Base-by-base conservation (phyloP, 148 eudicot species). In the Rhododendron molle region DNA sequence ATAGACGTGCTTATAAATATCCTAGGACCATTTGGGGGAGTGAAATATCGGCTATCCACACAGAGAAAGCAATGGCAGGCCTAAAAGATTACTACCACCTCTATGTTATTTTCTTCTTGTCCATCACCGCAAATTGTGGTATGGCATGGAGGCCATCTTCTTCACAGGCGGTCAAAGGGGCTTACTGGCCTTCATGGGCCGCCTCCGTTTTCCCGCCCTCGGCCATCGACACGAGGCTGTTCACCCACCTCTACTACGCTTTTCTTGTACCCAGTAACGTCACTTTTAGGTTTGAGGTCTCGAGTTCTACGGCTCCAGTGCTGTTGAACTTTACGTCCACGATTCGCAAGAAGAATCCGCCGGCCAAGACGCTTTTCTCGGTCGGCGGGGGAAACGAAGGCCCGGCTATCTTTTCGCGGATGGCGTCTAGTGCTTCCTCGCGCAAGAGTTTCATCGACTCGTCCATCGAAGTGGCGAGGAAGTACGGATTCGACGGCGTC, bases 171-270 rank as follows among this genome's bases (percentile, higher is more conserved):
- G 62, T 90, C 80, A 90, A 90, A 82, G 92, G 92, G 2, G 89
- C 84, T 47, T 92, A 92, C 26, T 92, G 88, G 85, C 91, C 92
- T 43, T 85, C 90, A 21, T 86, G 88, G 88, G 43, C 85, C 12
- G 20, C 20, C 3, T 28, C 23, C 1, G 10, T 58, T 83, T 78
- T 90, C 7, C 82, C 88, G 7, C 90, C 92, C 14, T 88, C 92
- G 0, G 80, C 83, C 60, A 88, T 92, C 2, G 85, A 92, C 52
- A 88, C 94, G 1, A 76, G 78, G 0, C 76, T 86, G 26, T 92
- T 85, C 92, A 88, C 94, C 15, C 94, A 92, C 85, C 78, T 92
- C 50, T 92, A 85, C 86, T 92, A 90, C 18, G 89, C 92, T 20
- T 92, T 92, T 47, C 90, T 92, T 38, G 2, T 47, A 0, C 94